Evolutionary conservation across 768 basidiomycete species (phyloP).

Genomic region (Hydnomerulius pinastri): DNA sequence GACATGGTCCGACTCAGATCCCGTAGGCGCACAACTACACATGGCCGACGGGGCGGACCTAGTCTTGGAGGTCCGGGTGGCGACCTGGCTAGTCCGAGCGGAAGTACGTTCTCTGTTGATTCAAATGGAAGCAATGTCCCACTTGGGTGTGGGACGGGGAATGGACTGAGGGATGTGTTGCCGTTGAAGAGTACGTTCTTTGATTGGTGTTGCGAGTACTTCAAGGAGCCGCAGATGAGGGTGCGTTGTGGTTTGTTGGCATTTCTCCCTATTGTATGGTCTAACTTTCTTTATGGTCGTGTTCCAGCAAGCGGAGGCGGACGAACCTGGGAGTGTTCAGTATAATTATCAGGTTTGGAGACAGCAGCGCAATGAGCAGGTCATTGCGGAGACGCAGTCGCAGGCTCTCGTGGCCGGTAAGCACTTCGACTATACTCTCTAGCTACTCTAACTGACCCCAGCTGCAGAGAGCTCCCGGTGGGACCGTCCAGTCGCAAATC

Average conservation of each 20-base stretch:
- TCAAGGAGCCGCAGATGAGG: constrained; percentile 98
- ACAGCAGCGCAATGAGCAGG: constrained; percentile 84
- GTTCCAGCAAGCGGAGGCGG: constrained; percentile 84
- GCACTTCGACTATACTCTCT: constrained; percentile 32
- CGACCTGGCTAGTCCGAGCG: constrained; percentile 65
- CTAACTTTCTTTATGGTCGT: constrained; percentile 1
- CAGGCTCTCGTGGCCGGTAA: constrained; percentile 77
- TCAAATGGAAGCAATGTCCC: constrained; percentile 68
- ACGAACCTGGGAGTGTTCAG: constrained; percentile 91
- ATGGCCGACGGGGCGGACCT: constrained; percentile 45
- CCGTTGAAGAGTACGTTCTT: constrained; percentile 92
- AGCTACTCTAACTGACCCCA: neutral
- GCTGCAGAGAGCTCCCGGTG: constrained; percentile 60
- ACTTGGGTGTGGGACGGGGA: constrained; percentile 76
- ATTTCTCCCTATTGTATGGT: neutral
- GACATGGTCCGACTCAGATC: constrained; percentile 90
- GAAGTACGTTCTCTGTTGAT: constrained; percentile 77
- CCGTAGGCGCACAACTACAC: constrained; percentile 48
- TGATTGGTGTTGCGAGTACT: constrained; percentile 97
- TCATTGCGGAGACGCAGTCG: constrained; percentile 64
- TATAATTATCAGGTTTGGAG: constrained; percentile 98
- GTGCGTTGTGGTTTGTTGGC: constrained; percentile 60
- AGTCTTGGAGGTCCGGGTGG: constrained; percentile 39
- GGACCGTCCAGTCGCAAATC: constrained; percentile 70
- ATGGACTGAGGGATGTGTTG: constrained; percentile 79